Percentiles rank a stretch among this genome's conserved stretches.
Evolutionary conservation across 805 yeast genomes (phyloP).

Genomic region (Lipomyces spencermartinsiae): DNA sequence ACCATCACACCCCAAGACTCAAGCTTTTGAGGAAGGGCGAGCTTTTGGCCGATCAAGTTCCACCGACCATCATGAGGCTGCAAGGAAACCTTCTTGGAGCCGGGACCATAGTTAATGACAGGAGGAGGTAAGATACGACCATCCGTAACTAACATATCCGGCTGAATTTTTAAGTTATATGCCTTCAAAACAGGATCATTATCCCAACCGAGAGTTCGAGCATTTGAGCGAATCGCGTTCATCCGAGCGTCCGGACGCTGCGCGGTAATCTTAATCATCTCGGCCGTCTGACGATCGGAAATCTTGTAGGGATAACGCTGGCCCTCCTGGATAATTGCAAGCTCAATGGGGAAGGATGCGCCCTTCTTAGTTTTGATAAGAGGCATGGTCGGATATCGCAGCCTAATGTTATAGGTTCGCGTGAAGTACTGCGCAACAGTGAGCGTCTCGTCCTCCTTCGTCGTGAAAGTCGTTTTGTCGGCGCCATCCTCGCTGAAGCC

Average conservation of each 20-base stretch:
- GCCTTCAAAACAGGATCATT: slow-evolving; percentile 30
- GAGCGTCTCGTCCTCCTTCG: slow-evolving; percentile 40
- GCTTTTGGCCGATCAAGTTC: slow-evolving; percentile 36
- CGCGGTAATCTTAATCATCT: slow-evolving; percentile 44
- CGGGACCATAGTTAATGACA: slow-evolving; percentile 37
- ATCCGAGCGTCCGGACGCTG: slow-evolving; percentile 45
- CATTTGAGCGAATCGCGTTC: slow-evolving; percentile 44
- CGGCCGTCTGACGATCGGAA: slow-evolving; percentile 42
- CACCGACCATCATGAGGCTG: slow-evolving; percentile 34
- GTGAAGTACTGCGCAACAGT: slow-evolving; percentile 44
- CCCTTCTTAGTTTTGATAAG: slow-evolving; percentile 38
- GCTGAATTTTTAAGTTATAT: slow-evolving; percentile 24
- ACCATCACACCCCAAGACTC: slow-evolving; percentile 35
- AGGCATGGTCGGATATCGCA: slow-evolving; percentile 44
- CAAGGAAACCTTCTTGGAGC: slow-evolving; percentile 15
- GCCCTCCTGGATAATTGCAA: slow-evolving; percentile 43
- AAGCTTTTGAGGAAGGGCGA: slow-evolving; percentile 23
- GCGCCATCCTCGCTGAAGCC: slow-evolving; percentile 33
- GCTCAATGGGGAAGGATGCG: slow-evolving; percentile 44
- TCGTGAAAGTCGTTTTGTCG: slow-evolving; percentile 37
- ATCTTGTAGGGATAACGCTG: slow-evolving; percentile 46
- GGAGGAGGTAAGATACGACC: slow-evolving; percentile 43
- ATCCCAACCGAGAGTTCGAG: slow-evolving; percentile 27
- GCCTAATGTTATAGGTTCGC: slow-evolving; percentile 40
- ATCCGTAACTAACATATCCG: slow-evolving; percentile 43